phyloP scores from a whole-genome alignment of 73 alveolate genomes.

The Paraurostyla sp. region DNA sequence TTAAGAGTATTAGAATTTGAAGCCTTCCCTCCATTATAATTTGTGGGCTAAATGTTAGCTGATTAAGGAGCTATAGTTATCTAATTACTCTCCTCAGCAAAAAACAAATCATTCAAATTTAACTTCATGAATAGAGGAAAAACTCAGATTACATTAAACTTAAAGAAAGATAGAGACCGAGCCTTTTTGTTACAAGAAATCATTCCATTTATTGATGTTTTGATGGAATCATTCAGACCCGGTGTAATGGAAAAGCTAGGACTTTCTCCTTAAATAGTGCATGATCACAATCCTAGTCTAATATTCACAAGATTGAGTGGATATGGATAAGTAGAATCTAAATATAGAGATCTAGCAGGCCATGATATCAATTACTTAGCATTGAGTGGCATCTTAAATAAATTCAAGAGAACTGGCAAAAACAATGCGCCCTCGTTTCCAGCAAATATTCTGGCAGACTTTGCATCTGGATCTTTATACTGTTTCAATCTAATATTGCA shows the following conservation, averaged over 20 bases:
- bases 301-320: slow-evolving; percentile 74
- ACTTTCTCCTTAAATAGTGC: slow-evolving; percentile 62
- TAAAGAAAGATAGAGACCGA: slow-evolving; percentile 62
- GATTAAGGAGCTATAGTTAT: slow-evolving; percentile 58
- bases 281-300: slow-evolving; percentile 50
- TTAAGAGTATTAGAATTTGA: slow-evolving; percentile 48
- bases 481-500: slow-evolving; percentile 25
- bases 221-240: slow-evolving; percentile 77
- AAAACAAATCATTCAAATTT: background rate
- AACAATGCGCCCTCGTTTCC: slow-evolving; percentile 69
- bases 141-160: slow-evolving; percentile 51
- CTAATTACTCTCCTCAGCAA: background rate
- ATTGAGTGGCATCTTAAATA: slow-evolving; percentile 64
- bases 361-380: slow-evolving; percentile 79
- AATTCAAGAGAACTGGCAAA: slow-evolving; percentile 65
- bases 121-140: slow-evolving; percentile 51
- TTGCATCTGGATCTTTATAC: slow-evolving; percentile 43
- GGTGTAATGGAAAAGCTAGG: slow-evolving; percentile 84
- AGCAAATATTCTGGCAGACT: slow-evolving; percentile 77
- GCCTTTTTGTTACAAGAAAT: slow-evolving; percentile 30
- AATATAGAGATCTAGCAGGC: slow-evolving; percentile 69
- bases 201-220: slow-evolving; percentile 56
- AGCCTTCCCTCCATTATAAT: slow-evolving; percentile 42
- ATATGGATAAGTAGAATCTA: slow-evolving; percentile 69
- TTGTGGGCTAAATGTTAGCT: slow-evolving; percentile 49